Percentiles rank a stretch among this genome's conserved stretches.
Conservation (phyloP, 2,329 filamentous ascomycete genomes). For the Colletotrichum sp. region DNA sequence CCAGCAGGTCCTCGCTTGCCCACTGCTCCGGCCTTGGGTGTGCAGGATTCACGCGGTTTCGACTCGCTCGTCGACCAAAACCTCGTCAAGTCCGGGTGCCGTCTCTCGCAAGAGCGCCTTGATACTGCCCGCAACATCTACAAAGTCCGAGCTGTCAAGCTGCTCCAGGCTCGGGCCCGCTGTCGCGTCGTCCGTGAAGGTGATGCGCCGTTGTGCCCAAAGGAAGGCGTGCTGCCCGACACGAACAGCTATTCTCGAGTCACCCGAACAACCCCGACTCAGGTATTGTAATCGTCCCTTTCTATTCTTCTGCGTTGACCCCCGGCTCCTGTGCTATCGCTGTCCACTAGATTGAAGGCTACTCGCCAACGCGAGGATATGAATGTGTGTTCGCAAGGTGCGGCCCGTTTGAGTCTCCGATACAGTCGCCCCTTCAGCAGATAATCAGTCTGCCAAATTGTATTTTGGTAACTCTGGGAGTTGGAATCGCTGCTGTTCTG, state of each 20-base stretch:
- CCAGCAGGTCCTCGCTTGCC: background rate
- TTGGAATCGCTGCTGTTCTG: background rate
- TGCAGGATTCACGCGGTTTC: background rate
- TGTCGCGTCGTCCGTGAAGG: background rate
- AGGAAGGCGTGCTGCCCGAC: background rate
- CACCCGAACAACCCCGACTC: rapidly evolving
- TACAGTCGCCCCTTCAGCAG: background rate
- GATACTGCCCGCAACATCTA: background rate
- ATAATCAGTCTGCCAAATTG: background rate
- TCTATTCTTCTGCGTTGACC: background rate
- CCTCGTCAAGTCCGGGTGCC: rapidly evolving
- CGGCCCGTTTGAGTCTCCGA: background rate
- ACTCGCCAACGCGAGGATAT: background rate
- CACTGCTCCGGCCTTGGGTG: background rate
- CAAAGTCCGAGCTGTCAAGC: background rate
- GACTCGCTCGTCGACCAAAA: background rate
- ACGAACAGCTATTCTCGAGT: rapidly evolving
- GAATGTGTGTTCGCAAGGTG: background rate
- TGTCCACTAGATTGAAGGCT: background rate
- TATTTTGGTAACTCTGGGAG: background rate
- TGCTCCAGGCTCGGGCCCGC: rapidly evolving
- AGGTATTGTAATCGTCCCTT: rapidly evolving
- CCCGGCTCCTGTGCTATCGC: background rate
- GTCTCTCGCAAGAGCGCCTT: background rate
- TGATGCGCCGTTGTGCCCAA: background rate